Evolutionary conservation across 345 rosid species (phyloP).

Genomic region (Luvunga scandens): DNA sequence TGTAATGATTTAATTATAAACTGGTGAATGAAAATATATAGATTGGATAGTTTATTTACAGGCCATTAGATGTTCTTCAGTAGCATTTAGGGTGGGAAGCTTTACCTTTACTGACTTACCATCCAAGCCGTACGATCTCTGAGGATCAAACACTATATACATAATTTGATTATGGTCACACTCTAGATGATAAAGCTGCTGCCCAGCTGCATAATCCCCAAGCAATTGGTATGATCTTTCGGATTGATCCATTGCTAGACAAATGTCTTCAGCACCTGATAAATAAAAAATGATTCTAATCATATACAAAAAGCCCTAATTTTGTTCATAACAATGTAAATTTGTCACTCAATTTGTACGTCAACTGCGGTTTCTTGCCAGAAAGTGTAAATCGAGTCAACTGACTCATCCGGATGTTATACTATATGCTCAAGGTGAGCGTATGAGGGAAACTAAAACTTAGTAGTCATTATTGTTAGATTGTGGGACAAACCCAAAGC

Average conservation of each 20-base stretch:
- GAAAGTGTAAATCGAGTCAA: too few species aligned
- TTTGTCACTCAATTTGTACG: too few species aligned
- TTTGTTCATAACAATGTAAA: too few species aligned
- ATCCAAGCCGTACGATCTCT: conserved; percentile 14
- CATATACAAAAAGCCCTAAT: background rate
- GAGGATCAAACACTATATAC: conserved; percentile 48
- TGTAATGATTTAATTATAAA: too few species aligned
- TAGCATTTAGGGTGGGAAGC: conserved; percentile 58
- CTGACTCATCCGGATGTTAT: too few species aligned
- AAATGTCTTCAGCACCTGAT: conserved; percentile 70
- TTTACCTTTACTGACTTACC: conserved; percentile 42
- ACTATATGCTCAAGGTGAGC: too few species aligned
- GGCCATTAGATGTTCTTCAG: conserved; percentile 25
- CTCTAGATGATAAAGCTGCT: conserved; percentile 55
- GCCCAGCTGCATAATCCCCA: conserved; percentile 83
- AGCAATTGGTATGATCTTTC: conserved; percentile 81
- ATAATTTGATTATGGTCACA: conserved; percentile 27
- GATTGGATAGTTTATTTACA: background rate
- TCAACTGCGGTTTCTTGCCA: too few species aligned
- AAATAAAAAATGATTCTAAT: background rate
- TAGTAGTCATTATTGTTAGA: too few species aligned
- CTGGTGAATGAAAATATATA: too few species aligned
- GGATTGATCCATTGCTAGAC: conserved; percentile 76
- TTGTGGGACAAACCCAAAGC: background rate
- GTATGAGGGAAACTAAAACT: too few species aligned